phyloP scores from a whole-genome alignment of 768 basidiomycete genomes.

The Rubroboletus pulcherrimus region DNA sequence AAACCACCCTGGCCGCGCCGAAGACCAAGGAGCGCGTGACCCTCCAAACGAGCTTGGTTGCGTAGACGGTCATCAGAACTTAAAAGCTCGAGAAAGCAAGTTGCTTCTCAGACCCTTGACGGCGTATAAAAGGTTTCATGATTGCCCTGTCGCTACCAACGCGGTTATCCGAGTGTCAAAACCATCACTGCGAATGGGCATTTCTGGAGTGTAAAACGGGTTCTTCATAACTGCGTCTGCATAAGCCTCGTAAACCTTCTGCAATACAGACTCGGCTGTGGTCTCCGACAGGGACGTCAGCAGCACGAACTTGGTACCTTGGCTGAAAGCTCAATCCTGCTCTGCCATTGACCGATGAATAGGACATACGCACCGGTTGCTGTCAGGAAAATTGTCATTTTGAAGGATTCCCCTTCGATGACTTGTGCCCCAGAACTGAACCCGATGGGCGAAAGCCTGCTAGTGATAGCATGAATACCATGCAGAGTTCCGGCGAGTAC shows the following conservation, averaged over 20 bases:
- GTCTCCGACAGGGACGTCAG: slow-evolving; percentile 77
- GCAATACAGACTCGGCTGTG: slow-evolving; percentile 65
- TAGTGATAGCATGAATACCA: slow-evolving; percentile 98
- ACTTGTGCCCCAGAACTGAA: slow-evolving; percentile 84
- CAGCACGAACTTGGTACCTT: slow-evolving; percentile 95
- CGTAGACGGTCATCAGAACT: neutral
- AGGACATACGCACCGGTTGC: slow-evolving; percentile 62
- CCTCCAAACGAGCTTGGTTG: neutral
- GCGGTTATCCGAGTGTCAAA: slow-evolving; percentile 74
- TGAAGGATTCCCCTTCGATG: slow-evolving; percentile 96
- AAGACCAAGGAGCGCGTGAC: neutral
- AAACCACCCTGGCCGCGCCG: no score
- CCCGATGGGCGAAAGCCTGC: slow-evolving; percentile 80
- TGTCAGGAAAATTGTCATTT: slow-evolving; percentile 87
- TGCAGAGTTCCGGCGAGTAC: slow-evolving; percentile 96
- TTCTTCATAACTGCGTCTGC: slow-evolving; percentile 98
- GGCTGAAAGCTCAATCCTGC: neutral
- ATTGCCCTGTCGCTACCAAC: slow-evolving; percentile 47
- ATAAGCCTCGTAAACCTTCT: slow-evolving; percentile 90
- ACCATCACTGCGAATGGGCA: slow-evolving; percentile 91
- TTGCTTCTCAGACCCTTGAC: neutral
- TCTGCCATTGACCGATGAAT: neutral
- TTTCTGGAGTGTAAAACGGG: slow-evolving; percentile 98
- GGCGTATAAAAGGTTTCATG: slow-evolving; percentile 10
- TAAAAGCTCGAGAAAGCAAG: neutral